Percentiles rank a stretch among this genome's conserved stretches.
Evolutionary conservation across 2,329 filamentous ascomycete genomes (phyloP).

Genomic region (Ascochyta viciae-villosae): DNA sequence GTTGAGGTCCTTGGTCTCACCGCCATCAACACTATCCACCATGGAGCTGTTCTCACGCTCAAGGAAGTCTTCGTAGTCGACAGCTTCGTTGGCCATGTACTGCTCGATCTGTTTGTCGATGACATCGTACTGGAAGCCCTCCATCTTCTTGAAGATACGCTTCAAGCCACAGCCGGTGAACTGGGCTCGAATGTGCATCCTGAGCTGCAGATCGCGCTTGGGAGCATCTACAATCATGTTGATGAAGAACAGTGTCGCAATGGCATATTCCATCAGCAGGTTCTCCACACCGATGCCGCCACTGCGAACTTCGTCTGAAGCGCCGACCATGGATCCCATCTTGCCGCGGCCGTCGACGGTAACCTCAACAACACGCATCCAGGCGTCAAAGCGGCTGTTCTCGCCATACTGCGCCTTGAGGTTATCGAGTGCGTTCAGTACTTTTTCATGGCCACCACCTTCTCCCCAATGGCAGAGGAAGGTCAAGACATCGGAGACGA

Average conservation of each 20-base stretch:
- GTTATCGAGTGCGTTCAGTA: slow-evolving; percentile 90
- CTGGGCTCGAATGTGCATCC: slow-evolving; percentile 93
- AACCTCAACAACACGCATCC: slow-evolving; percentile 98
- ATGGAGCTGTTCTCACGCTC: slow-evolving; percentile 90
- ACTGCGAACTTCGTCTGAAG: slow-evolving; percentile 93
- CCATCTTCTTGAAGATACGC: slow-evolving; percentile 94
- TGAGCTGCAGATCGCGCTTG: slow-evolving; percentile 84
- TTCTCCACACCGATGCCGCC: slow-evolving; percentile 99
- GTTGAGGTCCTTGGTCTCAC: slow-evolving; percentile 87
- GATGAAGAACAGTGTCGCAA: slow-evolving; percentile 91
- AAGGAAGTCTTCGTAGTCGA: slow-evolving; percentile 97
- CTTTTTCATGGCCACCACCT: slow-evolving; percentile 87
- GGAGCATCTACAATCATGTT: slow-evolving; percentile 96
- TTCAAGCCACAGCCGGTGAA: slow-evolving; percentile 96
- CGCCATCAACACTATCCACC: slow-evolving; percentile 83
- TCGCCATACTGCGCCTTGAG: slow-evolving; percentile 88
- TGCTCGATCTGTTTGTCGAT: slow-evolving; percentile 98
- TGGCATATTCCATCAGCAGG: slow-evolving; percentile 97
- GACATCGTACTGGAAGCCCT: slow-evolving; percentile 95
- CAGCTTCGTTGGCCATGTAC: slow-evolving; percentile 91
- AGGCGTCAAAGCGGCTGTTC: slow-evolving; percentile 94
- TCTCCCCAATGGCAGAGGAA: slow-evolving; percentile 95
- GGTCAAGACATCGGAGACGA: slow-evolving; percentile 94
- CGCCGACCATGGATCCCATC: slow-evolving; percentile 97
- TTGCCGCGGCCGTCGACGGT: slow-evolving; percentile 96